phyloP scores from a whole-genome alignment of 2,329 filamentous ascomycete species.

The Alternaria incomplexa region DNA sequence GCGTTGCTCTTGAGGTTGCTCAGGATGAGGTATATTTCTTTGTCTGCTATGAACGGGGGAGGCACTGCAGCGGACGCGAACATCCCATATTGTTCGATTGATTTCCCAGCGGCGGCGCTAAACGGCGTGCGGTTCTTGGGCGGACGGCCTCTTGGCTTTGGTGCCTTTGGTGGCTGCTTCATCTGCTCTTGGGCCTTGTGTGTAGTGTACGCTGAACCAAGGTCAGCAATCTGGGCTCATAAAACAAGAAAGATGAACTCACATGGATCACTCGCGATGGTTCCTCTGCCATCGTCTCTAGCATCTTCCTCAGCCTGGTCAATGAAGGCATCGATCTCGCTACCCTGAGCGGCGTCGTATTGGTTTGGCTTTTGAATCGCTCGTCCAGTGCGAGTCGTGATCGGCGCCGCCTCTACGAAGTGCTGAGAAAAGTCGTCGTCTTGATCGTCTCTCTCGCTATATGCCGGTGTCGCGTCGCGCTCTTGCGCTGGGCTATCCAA shows the following conservation, averaged over 20 bases:
- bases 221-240: background rate
- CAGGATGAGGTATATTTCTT: background rate
- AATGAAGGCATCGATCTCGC: conserved; percentile 2
- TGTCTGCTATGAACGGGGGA: background rate
- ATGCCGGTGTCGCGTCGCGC: background rate
- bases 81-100: background rate
- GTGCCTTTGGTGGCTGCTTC: background rate
- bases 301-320: background rate
- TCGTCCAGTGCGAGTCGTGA: conserved; percentile 9
- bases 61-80: background rate
- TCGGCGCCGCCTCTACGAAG: background rate
- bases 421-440: background rate
- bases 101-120: background rate
- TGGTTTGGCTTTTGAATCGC: background rate
- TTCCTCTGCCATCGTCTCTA: background rate
- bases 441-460: background rate
- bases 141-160: background rate
- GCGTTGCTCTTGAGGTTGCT: background rate
- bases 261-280: background rate
- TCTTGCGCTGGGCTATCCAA: background rate
- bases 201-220: background rate
- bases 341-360: background rate
- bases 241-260: background rate
- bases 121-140: background rate
- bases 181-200: background rate